These are phyloP conservation scores for Globisporangium viniferum DNA, from an alignment of 352 stramenopile genomes.

Conservation along the genomic window DNA sequence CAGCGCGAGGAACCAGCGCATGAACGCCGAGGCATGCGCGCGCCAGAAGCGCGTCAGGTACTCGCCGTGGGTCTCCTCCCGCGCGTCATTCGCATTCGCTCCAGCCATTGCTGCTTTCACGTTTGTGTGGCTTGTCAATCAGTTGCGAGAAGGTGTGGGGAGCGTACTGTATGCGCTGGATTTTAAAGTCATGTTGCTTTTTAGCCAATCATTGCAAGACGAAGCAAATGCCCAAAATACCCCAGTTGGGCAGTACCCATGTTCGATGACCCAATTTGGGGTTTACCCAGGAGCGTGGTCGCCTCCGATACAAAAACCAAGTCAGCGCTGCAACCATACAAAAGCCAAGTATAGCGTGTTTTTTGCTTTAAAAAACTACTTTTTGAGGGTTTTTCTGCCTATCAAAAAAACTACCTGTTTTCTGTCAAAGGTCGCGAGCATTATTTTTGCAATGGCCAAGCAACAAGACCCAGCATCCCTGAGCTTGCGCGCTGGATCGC, in stretches of 20 bases:
- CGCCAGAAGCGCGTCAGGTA: slow-evolving; percentile 78
- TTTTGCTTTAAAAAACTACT: no score
- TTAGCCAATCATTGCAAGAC: neutral
- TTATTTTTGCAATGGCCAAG: no score
- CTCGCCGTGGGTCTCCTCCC: slow-evolving; percentile 37
- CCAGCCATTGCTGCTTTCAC: slow-evolving; percentile 26
- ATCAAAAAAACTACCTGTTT: no score
- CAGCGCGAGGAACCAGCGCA: slow-evolving; percentile 81
- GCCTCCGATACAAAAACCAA: no score
- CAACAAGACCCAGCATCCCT: no score
- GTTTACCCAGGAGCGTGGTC: no score
- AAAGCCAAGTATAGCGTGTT: no score
- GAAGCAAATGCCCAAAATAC: neutral
- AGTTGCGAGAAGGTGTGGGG: neutral
- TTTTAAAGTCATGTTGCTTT: neutral
- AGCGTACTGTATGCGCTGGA: neutral
- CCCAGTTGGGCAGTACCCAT: neutral
- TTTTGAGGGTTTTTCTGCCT: no score
- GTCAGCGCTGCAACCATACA: no score
- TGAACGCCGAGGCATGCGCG: slow-evolving; percentile 69
- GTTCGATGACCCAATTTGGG: no score
- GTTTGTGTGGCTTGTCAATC: slow-evolving; percentile 3
- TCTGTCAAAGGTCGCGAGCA: no score
- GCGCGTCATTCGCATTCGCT: slow-evolving; percentile 15
- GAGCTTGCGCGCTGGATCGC: no score